Percentiles rank a stretch among this genome's conserved stretches.
Evolutionary conservation across 2,329 filamentous ascomycete species (phyloP).

Genomic region (Cephalotrichum gorgonifer): DNA sequence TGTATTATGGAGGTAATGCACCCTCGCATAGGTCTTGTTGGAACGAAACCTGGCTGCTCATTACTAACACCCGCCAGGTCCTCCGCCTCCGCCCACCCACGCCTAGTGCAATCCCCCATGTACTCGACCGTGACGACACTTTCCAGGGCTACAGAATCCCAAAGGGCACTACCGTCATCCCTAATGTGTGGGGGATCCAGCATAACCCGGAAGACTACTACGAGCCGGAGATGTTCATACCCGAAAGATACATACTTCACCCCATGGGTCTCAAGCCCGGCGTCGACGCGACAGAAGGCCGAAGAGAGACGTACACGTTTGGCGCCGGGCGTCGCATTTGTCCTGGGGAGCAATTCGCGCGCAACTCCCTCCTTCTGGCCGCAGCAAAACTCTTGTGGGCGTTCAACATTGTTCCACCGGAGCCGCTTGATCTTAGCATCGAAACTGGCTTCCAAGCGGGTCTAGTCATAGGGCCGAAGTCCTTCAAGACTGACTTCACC

Average conservation of each 20-base stretch:
- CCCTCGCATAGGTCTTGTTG: background rate
- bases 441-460: constrained; percentile 14
- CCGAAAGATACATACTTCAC: constrained; percentile 15
- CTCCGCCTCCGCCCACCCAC: constrained; percentile 28
- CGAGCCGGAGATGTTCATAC: constrained; percentile 15
- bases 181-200: constrained; percentile 21
- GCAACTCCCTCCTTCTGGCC: constrained; percentile 28
- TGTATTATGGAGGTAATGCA: constrained; percentile 9
- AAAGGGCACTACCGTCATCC: constrained; percentile 30
- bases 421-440: constrained; percentile 13
- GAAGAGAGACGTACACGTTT: constrained; percentile 27
- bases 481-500: constrained; percentile 11
- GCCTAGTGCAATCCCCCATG: constrained; percentile 33
- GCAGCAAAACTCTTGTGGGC: constrained; percentile 36
- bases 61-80: constrained; percentile 7
- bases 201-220: constrained; percentile 13
- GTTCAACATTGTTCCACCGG: constrained; percentile 22
- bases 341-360: constrained; percentile 35
- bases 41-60: background rate
- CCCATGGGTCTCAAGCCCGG: constrained; percentile 6
- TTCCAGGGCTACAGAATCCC: constrained; percentile 39
- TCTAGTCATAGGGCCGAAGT: constrained; percentile 6
- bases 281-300: constrained; percentile 7
- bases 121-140: constrained; percentile 33
- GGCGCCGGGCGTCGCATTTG: constrained; percentile 37